Conservation (phyloP, 176 grass and related monocot genomes). For the Paspalum notatum region DNA sequence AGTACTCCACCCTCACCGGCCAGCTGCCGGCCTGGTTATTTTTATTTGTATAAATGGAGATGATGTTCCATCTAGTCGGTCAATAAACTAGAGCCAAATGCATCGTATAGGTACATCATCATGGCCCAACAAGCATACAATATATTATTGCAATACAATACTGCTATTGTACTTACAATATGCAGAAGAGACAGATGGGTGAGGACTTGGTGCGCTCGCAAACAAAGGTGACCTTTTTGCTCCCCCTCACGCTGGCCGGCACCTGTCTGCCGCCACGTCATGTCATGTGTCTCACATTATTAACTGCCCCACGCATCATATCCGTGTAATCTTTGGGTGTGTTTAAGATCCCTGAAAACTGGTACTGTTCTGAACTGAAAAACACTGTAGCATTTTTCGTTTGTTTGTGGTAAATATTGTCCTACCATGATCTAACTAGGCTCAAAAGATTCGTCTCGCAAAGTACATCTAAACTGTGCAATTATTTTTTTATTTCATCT, state of each 20-base stretch:
- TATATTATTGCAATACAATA: background rate
- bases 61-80: background rate
- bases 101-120: background rate
- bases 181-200: background rate
- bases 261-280: background rate
- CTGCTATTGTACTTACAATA: background rate
- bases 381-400: no score
- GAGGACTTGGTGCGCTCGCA: background rate
- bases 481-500: no score
- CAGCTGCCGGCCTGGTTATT: conserved; percentile 33
- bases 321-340: no score
- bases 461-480: no score
- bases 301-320: no score
- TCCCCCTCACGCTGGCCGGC: background rate
- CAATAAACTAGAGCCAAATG: background rate
- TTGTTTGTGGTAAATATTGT: no score
- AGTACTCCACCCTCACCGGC: background rate
- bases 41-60: background rate
- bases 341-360: no score
- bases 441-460: no score
- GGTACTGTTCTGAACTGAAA: no score
- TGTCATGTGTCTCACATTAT: no score
- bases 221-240: conserved; percentile 28
- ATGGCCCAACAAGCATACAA: background rate
- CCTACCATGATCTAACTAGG: no score